A percentile compares a stretch with the other conserved stretches of the same genome.
phyloP scores from a whole-genome alignment of 331 rosid genomes.

The Prunus yedoensis region DNA sequence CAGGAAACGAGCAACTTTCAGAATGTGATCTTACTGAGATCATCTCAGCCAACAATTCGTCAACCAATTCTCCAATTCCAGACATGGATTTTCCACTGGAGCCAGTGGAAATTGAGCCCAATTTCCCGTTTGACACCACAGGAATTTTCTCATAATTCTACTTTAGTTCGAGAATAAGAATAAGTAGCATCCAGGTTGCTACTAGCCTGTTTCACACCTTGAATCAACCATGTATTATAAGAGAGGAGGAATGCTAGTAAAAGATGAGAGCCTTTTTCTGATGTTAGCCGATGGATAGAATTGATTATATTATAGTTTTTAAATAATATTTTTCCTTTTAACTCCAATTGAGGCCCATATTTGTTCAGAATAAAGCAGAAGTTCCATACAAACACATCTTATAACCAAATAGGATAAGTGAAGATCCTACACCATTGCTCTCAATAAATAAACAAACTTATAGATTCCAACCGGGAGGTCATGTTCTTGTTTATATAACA shows the following conservation, averaged over 20 bases:
- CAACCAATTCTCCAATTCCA: constrained; percentile 56
- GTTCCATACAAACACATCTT: neutral
- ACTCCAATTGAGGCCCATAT: neutral
- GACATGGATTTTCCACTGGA: constrained; percentile 64
- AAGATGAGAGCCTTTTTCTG: constrained; percentile 12
- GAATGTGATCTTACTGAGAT: constrained; percentile 57
- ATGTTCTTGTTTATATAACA: neutral
- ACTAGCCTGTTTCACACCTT: constrained; percentile 12
- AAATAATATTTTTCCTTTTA: neutral
- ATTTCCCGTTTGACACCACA: constrained; percentile 49
- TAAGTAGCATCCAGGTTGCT: constrained; percentile 15
- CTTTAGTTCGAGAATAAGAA: neutral
- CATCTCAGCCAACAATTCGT: constrained; percentile 59
- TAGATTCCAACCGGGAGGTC: neutral
- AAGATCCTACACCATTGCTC: neutral
- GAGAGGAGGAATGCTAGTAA: constrained; percentile 12
- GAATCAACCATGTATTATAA: constrained; percentile 12
- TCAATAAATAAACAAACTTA: neutral
- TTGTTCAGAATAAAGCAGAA: neutral
- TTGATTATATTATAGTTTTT: neutral
- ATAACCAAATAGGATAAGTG: neutral
- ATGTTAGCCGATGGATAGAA: constrained; percentile 2
- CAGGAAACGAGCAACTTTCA: constrained; percentile 40
- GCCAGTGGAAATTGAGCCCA: constrained; percentile 40
- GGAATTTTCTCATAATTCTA: constrained; percentile 41